Evolutionary conservation across 2,329 filamentous ascomycete species (phyloP).

Genomic region (Beauveria asiatica): DNA sequence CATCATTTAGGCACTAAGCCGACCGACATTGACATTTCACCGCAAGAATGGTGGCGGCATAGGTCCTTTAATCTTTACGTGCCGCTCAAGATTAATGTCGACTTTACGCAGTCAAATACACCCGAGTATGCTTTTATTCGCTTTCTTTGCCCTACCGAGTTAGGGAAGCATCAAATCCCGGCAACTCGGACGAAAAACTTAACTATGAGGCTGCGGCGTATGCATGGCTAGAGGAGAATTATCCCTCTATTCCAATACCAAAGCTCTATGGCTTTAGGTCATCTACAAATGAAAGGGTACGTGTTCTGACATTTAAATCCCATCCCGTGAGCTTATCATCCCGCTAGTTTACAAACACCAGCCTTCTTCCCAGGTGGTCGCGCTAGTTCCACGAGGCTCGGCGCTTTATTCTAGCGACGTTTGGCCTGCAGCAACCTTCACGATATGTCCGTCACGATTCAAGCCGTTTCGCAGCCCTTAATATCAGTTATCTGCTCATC

Average conservation of each 20-base stretch:
- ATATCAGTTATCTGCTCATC: too few species aligned
- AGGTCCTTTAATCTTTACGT: slow-evolving; percentile 30
- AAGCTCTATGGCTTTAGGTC: slow-evolving; percentile 15
- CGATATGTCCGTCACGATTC: too few species aligned
- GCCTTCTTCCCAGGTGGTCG: too few species aligned
- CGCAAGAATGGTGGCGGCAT: slow-evolving; percentile 15
- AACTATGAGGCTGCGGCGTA: slow-evolving; percentile 9
- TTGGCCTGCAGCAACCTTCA: too few species aligned
- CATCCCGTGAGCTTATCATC: too few species aligned
- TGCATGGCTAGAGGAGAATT: slow-evolving; percentile 29
- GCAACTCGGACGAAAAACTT: slow-evolving; percentile 33
- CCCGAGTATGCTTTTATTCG: slow-evolving; percentile 15
- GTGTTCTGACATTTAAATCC: too few species aligned
- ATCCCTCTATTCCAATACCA: slow-evolving; percentile 27
- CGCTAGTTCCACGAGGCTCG: too few species aligned
- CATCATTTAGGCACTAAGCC: neutral
- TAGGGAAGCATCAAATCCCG: slow-evolving; percentile 26
- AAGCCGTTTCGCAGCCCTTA: too few species aligned
- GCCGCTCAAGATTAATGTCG: slow-evolving; percentile 16
- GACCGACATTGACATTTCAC: slow-evolving; percentile 8
- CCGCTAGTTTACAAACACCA: too few species aligned
- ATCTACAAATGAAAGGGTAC: slow-evolving; percentile 7
- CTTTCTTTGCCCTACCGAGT: slow-evolving; percentile 26
- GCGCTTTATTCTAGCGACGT: too few species aligned
- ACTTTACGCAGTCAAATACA: neutral